Evolutionary conservation across 257 asterid species (phyloP).

Genomic region (Nyctanthes arbortristis): DNA sequence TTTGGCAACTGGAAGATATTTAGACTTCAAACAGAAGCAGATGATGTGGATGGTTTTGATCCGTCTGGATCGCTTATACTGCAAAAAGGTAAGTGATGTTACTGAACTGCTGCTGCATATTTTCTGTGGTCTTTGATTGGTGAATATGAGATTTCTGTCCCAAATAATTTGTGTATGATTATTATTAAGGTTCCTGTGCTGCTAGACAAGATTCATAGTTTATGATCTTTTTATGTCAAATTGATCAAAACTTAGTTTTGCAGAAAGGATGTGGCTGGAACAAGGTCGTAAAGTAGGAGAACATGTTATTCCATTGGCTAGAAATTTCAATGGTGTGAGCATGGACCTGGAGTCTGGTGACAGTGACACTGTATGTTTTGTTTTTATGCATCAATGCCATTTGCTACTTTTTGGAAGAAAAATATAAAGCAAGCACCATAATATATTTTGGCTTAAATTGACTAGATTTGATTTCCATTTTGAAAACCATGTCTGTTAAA

Average conservation of each 20-base stretch:
- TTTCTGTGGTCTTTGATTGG: neutral
- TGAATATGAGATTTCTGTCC: slow-evolving; percentile 1
- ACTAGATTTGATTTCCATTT: neutral
- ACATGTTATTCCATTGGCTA: slow-evolving; percentile 93
- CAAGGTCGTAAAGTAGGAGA: slow-evolving; percentile 94
- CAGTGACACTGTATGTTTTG: slow-evolving; percentile 53
- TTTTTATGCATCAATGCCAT: slow-evolving; percentile 15
- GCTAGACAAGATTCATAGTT: neutral
- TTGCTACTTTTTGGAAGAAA: neutral
- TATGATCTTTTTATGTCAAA: slow-evolving; percentile 16
- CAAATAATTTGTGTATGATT: neutral
- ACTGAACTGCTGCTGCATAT: neutral
- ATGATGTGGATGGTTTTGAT: slow-evolving; percentile 92
- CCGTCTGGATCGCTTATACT: slow-evolving; percentile 93
- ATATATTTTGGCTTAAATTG: neutral
- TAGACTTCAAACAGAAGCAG: slow-evolving; percentile 69
- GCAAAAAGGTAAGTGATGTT: slow-evolving; percentile 65
- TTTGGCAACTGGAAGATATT: slow-evolving; percentile 94
- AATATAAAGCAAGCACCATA: neutral
- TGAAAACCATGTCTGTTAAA: neutral
- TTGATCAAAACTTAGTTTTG: slow-evolving; percentile 12
- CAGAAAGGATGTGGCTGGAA: slow-evolving; percentile 93
- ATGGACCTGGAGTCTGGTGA: slow-evolving; percentile 76
- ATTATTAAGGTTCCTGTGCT: neutral
- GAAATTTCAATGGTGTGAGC: slow-evolving; percentile 76